Percentiles rank a stretch among this genome's conserved stretches.
Conservation (phyloP, 2,329 filamentous ascomycete genomes). For the Aspergillus melleus region DNA sequence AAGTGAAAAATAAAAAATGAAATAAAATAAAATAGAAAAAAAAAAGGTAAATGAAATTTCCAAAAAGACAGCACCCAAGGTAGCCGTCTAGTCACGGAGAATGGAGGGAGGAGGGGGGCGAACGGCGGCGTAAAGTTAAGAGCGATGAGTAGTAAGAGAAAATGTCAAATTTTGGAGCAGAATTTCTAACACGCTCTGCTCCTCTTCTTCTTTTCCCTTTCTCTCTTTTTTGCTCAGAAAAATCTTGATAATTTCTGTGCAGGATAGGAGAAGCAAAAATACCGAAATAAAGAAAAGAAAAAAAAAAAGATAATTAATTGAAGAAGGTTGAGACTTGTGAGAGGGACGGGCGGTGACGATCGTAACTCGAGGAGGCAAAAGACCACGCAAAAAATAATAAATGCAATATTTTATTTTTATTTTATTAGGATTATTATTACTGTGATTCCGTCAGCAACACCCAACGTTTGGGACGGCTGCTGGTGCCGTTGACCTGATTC, state of each 20-base stretch:
- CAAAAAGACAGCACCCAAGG: conserved; percentile 20
- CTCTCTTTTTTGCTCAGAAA: background rate
- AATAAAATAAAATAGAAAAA: conserved; percentile 9
- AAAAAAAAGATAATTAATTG: conserved; percentile 16
- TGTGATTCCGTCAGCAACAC: conserved; percentile 6
- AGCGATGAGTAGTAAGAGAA: conserved; percentile 10
- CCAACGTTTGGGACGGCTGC: conserved; percentile 18
- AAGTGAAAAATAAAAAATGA: conserved; percentile 9
- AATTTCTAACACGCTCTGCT: background rate
- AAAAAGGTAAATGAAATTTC: conserved; percentile 10
- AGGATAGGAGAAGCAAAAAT: conserved; percentile 3
- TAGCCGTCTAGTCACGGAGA: conserved; percentile 23
- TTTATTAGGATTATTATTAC: conserved; percentile 3
- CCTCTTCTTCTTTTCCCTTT: background rate
- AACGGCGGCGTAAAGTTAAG: conserved; percentile 22
- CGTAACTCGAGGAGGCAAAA: conserved; percentile 25
- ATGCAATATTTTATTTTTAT: background rate
- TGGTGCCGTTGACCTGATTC: conserved; percentile 24
- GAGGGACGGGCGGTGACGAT: conserved; percentile 23
- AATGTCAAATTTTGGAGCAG: conserved; percentile 10
- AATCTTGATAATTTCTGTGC: background rate
- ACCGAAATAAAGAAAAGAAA: conserved; percentile 6
- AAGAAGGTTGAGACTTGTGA: conserved; percentile 18
- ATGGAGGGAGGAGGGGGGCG: conserved; percentile 23
- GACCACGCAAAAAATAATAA: conserved; percentile 11